phyloP scores from a whole-genome alignment of 306 rosid species.

The Vigna hirtella region DNA sequence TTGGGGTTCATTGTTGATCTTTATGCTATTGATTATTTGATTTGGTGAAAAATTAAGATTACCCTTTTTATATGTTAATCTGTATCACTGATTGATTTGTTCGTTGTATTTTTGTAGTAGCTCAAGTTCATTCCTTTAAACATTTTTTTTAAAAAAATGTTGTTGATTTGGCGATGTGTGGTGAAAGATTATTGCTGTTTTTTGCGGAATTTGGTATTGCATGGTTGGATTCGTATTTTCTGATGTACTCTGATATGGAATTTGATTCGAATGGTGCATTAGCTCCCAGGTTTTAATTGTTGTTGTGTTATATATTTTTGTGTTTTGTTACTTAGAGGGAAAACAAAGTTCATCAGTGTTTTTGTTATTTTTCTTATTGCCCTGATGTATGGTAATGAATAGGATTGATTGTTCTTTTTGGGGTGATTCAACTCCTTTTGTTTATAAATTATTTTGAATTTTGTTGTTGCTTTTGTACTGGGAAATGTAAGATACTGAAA shows the following conservation, averaged over 20 bases:
- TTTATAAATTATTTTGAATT: background rate
- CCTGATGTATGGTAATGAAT: conserved; percentile 11
- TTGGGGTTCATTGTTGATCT: conserved; percentile 18
- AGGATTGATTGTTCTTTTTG: conserved; percentile 16
- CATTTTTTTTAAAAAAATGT: background rate
- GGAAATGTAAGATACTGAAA: background rate
- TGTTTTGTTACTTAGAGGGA: background rate
- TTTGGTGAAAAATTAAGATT: background rate
- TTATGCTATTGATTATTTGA: background rate
- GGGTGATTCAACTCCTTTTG: background rate
- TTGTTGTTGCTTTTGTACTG: conserved; percentile 1
- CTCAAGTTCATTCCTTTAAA: conserved; percentile 13
- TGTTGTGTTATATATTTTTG: background rate
- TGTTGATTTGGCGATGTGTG: background rate
- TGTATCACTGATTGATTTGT: conserved; percentile 27
- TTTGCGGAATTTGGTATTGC: conserved; percentile 12
- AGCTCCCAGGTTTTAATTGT: conserved; percentile 5
- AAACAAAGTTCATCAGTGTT: background rate
- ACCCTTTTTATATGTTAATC: conserved; percentile 16
- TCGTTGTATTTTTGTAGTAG: background rate
- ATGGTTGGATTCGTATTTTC: conserved; percentile 17
- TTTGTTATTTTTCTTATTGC: background rate
- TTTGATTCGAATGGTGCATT: conserved; percentile 20
- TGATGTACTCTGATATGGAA: background rate
- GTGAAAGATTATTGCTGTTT: background rate